phyloP scores from a whole-genome alignment of 2,329 filamentous ascomycete genomes.

The Cadophora malorum region DNA sequence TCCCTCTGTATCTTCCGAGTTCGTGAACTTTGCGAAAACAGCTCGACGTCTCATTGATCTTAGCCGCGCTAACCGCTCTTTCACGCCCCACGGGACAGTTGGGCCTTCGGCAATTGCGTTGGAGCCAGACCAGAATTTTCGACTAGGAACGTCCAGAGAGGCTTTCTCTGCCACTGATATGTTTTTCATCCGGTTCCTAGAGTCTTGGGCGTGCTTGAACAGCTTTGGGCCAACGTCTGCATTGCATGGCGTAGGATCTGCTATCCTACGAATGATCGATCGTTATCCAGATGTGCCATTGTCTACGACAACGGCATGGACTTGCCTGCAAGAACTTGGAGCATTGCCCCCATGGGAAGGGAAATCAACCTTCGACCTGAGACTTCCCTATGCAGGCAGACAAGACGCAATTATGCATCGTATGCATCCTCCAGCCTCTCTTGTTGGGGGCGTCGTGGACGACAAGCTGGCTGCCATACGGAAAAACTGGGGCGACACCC shows the following conservation, averaged over 20 bases:
- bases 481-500: conserved; percentile 62
- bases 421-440: neutral
- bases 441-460: conserved; percentile 31
- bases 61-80: conserved; percentile 56
- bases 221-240: conserved; percentile 59
- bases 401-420: conserved; percentile 19
- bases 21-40: conserved; percentile 54
- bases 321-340: conserved; percentile 79
- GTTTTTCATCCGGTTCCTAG: conserved; percentile 64
- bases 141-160: conserved; percentile 23
- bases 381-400: conserved; percentile 57
- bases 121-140: conserved; percentile 23
- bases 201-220: conserved; percentile 67
- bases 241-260: conserved; percentile 66
- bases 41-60: conserved; percentile 58
- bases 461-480: conserved; percentile 61
- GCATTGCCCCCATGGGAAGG: conserved; percentile 75
- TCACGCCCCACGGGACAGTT: conserved; percentile 58
- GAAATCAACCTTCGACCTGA: conserved; percentile 64
- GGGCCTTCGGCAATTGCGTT: conserved; percentile 45
- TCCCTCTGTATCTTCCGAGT: neutral
- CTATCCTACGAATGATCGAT: conserved; percentile 66
- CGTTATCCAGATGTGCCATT: conserved; percentile 62
- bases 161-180: conserved; percentile 27
- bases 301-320: conserved; percentile 58